Evolutionary conservation across 257 asterid genomes (phyloP), one percentile per base, ranked within the genome.

Genomic region (Ophiorrhiza pumila): DNA sequence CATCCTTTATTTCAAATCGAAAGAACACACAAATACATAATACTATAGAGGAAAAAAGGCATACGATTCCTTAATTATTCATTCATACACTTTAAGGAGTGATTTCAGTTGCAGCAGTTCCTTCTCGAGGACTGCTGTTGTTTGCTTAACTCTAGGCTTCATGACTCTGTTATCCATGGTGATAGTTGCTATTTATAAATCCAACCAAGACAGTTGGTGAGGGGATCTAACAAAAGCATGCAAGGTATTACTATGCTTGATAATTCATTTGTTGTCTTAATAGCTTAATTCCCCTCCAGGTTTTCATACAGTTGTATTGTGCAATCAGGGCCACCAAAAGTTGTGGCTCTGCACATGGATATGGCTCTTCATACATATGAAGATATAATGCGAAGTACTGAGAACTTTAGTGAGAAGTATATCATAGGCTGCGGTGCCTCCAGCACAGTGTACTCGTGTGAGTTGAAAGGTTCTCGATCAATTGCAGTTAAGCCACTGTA

Each of bases 401-500:
- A 95, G 80, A 89, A 95, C 66, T 75, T 95, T 47, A 90, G 88
- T 39, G 99, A 92, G 83, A 92, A 85, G 76, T 91, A 87, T 84
- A 84, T 87, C 20, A 84, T 95, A 2, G 99, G 99, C 76, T 86
- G 84, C 78, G 99, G 99, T 80, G 97, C 98, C 72, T 95, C 99
- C 17, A 95, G 99, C 85, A 90, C 86, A 3, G 98, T 95, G 20
- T 95, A 92, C 74, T 92, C 90, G 68, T 95, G 99, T 43, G 83
- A 77, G 63, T 63, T 92, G 85, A 95, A 92, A 81, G 84, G 81
- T 85, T 90, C 98, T 86, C 93, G 94, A 78, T 88, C 96, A 7
- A 85, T 92, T 76, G 99, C 99, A 65, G 85, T 95, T 72, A 95
- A 95, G 96, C 97, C 97, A 89, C 87, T 92, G 22, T 95, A 90